Evolutionary conservation across 441 rosid species (phyloP), one percentile per base, ranked within the genome.

Genomic region (Gossypium davidsonii): DNA sequence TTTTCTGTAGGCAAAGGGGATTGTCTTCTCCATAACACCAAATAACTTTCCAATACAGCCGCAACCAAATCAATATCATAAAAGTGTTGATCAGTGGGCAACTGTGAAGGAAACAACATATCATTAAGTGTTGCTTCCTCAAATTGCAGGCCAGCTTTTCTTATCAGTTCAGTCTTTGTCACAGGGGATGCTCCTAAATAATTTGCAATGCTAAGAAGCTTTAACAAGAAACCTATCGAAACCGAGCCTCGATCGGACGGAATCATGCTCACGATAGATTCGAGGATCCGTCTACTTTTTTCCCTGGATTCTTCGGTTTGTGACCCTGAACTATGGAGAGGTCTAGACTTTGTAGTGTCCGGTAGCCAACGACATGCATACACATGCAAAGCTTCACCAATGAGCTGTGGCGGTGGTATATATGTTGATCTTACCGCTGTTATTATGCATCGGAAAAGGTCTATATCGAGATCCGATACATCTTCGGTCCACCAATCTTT

Each of bases 401-500:
- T 87, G 65, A 96, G 96, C 85, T 90, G 97, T 9, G 97, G 86
- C 9, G 90, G 85, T 46, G 90, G 81, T 71, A 75, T 75, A 62
- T 81, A 80, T 10, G 93, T 85, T 67, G 98, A 88, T 84, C 88
- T 85, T 49, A 88, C 78, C 25, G 97, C 84, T 52, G 88, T 81
- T 26, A 90, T 83, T 34, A 90, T 80, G 74, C 94, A 89, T 55
- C 97, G 88, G 79, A 93, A 91, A 14, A 90, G 89, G 82, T 93
- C 98, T 73, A 96, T 79, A 68, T 93, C 96, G 21, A 96, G 96
- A 79, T 91, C 94, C 7, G 97, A 87, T 79, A 91, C 78, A 79
- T 96, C 97, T 73, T 96, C 99, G 0, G 97, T 93, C 98, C 99
- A 96, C 99, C 98, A 96, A 82, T 96, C 99, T 78, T 79, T 89